A percentile compares a stretch with the other conserved stretches of the same genome.
These are phyloP conservation scores for Umbelopsis sp. DNA, from an alignment of 192 early-diverging fungal genomes.

Conservation along the genomic window DNA sequence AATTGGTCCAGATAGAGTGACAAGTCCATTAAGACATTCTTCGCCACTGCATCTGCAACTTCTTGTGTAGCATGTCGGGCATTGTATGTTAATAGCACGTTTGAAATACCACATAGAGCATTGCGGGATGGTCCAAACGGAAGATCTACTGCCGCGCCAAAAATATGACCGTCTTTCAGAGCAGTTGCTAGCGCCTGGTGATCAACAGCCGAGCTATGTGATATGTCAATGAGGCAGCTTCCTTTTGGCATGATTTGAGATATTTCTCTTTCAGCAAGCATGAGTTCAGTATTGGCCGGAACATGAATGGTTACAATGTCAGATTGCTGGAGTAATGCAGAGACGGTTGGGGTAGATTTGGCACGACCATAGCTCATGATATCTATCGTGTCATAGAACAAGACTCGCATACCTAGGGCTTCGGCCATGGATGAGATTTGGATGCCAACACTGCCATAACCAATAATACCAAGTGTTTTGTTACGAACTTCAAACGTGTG, in stretches of 20 bases:
- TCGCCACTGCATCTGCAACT: constrained; percentile 2
- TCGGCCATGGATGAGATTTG: constrained; percentile 3
- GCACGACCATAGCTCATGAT: constrained; percentile 10
- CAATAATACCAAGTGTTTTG: not conserved
- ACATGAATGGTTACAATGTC: not conserved
- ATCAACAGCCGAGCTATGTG: not conserved
- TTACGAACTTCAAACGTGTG: not conserved
- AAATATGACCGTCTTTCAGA: not conserved
- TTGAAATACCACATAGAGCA: not conserved
- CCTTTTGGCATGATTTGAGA: not conserved
- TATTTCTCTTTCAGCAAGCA: not conserved
- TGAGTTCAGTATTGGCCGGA: not conserved
- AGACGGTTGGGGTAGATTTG: not conserved
- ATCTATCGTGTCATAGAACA: not conserved
- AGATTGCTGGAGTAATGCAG: not conserved
- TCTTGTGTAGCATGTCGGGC: constrained; percentile 10
- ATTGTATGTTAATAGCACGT: not conserved
- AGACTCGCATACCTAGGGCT: not conserved
- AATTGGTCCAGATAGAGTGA: not conserved
- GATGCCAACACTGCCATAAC: not conserved
- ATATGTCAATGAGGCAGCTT: not conserved
- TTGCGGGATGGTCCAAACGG: not conserved
- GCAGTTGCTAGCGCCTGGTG: not conserved
- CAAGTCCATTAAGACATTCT: not conserved
- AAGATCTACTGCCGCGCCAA: not conserved